Base-by-base conservation (phyloP, 108 stramenopile species). In the Cyclotella cryptica region DNA sequence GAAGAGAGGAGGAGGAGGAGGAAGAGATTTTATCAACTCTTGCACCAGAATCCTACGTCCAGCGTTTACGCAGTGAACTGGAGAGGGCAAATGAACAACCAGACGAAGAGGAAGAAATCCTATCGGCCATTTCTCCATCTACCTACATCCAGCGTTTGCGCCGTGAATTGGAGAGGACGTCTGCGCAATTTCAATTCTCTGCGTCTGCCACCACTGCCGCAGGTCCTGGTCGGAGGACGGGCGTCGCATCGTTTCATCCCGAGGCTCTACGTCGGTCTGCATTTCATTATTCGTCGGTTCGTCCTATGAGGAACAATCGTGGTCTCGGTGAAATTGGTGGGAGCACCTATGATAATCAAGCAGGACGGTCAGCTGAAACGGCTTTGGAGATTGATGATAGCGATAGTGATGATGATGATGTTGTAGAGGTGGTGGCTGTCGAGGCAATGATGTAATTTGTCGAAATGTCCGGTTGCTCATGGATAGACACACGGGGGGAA, bases 301-400 rank as follows among this genome's bases (percentile, higher is more conserved):
- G 13, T 19, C 39, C 61, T 46, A 39, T 45, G 65, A 53, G 70
- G 39, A n/a, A 18, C 41, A 40, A 28, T 21, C 21, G 64, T 46
- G 61, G 35, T 62, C 1, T 40, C 7, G 28, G 26, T 17, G 29
- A 69, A 10, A 62, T 40, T 40, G 28, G 26, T 17, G 29, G 76
- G 15, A 62, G 66, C 10, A 54, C 11, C 30, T n/a, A 53, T 27
- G 27, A 21, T 27, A 27, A 40, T 45, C 59, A 64, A 21, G 77
- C 72, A 30, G 81, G 81, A 43, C 57, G 66, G 28, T 73, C 81
- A 24, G 72, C 72, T 28, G 81, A 83, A 63, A 83, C 77, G 6
- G 81, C 81, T 9, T 61, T 83, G 22, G 81, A 83, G 44, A 83
- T 83, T 49, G 71, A 66, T 42, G 77, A 79, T 61, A 74, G 72